Evolutionary conservation across 2,329 filamentous ascomycete genomes (phyloP).

Genomic region (Hawksworthiomyces lignivorus): DNA sequence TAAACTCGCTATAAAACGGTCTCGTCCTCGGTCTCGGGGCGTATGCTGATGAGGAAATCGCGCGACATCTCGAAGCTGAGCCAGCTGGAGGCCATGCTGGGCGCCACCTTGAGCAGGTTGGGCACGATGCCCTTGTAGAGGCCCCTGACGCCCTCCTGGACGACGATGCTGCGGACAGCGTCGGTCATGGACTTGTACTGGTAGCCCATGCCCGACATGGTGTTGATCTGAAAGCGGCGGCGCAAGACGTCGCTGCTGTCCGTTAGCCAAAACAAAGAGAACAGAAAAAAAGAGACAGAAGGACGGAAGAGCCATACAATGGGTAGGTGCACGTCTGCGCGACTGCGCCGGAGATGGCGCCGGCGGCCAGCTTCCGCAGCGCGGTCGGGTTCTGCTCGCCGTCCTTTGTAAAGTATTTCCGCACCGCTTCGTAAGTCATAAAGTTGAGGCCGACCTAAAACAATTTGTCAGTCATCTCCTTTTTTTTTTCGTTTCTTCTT

Average conservation of each 20-base stretch:
- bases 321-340: conserved; percentile 98
- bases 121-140: conserved; percentile 95
- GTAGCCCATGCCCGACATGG: conserved; percentile 97
- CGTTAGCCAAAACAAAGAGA: conserved; percentile 15
- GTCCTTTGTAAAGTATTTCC: conserved; percentile 76
- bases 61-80: conserved; percentile 91
- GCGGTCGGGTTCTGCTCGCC: conserved; percentile 78
- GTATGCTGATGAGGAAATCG: conserved; percentile 68
- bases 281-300: neutral
- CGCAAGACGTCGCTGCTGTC: conserved; percentile 72
- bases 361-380: conserved; percentile 74
- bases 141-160: conserved; percentile 74
- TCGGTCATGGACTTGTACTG: conserved; percentile 83
- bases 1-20: conserved; percentile 5
- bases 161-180: conserved; percentile 72
- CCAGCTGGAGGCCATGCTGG: conserved; percentile 98
- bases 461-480: neutral
- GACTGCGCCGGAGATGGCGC: conserved; percentile 89
- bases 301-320: conserved; percentile 58
- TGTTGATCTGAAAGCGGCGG: conserved; percentile 95
- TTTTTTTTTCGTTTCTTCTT: neutral
- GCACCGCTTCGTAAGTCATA: conserved; percentile 91
- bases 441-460: conserved; percentile 85
- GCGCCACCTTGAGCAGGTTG: conserved; percentile 92
- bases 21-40: conserved; percentile 31